Base-by-base conservation (phyloP, 1,284 basidiomycete species). In the Moniliophthora roreri region DNA sequence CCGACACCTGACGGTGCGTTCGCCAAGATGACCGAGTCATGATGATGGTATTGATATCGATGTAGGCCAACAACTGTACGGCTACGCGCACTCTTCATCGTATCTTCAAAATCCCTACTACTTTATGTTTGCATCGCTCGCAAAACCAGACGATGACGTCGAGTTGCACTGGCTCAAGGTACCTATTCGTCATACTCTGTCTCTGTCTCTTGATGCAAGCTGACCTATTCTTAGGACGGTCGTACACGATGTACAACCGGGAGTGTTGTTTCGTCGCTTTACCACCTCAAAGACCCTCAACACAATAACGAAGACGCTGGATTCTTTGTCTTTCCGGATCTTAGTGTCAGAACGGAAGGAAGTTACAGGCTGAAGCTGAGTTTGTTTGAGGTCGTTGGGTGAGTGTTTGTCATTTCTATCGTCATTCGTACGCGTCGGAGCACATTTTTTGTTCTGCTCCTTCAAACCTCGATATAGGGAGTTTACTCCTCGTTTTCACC, bases 331-430 rank as follows among this genome's bases (percentile, higher is more conserved):
- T 93, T 93, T 62, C 91, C 91, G 2, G 91, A 94, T 68, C 76
- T 95, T 28, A 89, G 86, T 53, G 91, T 94, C 9, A 77, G 94
- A 53, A 93, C 93, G 11, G 95, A 98, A 68, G 96, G 95, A 1
- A 86, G 78, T 57, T 84, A 84, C 55, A 79, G 93, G 16, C 80
- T 98, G 55, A 98, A 97, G 72, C 79, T 97, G 53, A 91, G 88
- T 62, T 69, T 98, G 57, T 98, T 92, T 66, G 95, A 98, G 72
- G 93, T 97, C 51, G 90, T 95, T 50, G 90, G 89, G 90, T 93
- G 64, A 69, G 91, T 82, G 4, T 32, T 8, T 42, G 15, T 47
- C 24, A 37, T 28, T 39, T 44, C 16, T 21, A 3, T 28, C 35
- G 11, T 46, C 20, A 23, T 38, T 24, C 23, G 24, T 28, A n/a